A percentile compares a stretch with the other conserved stretches of the same genome.
Evolutionary conservation across 495 filamentous ascomycete genomes (phyloP).

Genomic region (Podospora fimiseda): DNA sequence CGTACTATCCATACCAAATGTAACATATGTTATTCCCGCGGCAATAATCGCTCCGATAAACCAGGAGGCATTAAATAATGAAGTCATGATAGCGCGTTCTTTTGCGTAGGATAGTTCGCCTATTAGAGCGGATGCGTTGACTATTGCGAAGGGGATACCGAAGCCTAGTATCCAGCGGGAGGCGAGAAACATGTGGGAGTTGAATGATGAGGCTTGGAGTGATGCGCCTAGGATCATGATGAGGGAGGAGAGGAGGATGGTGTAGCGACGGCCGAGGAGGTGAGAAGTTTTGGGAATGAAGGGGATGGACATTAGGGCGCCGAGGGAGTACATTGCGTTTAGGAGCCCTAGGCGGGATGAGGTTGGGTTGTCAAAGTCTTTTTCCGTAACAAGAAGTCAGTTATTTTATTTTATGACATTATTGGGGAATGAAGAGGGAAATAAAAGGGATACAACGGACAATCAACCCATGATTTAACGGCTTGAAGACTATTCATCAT

Average conservation of each 20-base stretch:
- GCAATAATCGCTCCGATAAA: slow-evolving; percentile 53
- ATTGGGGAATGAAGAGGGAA: not conserved
- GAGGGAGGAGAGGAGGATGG: slow-evolving; percentile 47
- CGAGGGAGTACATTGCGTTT: slow-evolving; percentile 37
- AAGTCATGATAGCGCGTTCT: slow-evolving; percentile 52
- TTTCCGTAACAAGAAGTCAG: not conserved
- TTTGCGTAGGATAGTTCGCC: slow-evolving; percentile 56
- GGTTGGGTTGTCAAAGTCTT: slow-evolving; percentile 35
- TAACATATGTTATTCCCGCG: slow-evolving; percentile 49
- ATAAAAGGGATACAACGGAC: slow-evolving; percentile 34
- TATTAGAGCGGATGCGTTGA: slow-evolving; percentile 52
- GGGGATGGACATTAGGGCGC: slow-evolving; percentile 42
- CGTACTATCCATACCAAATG: slow-evolving; percentile 43
- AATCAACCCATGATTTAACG: slow-evolving; percentile 50
- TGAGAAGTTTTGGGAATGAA: slow-evolving; percentile 50
- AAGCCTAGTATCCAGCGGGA: slow-evolving; percentile 56
- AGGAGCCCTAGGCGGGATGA: slow-evolving; percentile 31
- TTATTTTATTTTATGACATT: not conserved
- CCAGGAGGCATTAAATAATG: slow-evolving; percentile 55
- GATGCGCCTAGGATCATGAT: slow-evolving; percentile 34
- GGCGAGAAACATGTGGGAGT: slow-evolving; percentile 51
- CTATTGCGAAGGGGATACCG: slow-evolving; percentile 55
- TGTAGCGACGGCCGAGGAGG: slow-evolving; percentile 44
- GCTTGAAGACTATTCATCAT: slow-evolving; percentile 62
- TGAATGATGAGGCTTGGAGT: slow-evolving; percentile 22